Conservation (phyloP, 202 grass and related monocot genomes). For the Alloteropsis angusta region DNA sequence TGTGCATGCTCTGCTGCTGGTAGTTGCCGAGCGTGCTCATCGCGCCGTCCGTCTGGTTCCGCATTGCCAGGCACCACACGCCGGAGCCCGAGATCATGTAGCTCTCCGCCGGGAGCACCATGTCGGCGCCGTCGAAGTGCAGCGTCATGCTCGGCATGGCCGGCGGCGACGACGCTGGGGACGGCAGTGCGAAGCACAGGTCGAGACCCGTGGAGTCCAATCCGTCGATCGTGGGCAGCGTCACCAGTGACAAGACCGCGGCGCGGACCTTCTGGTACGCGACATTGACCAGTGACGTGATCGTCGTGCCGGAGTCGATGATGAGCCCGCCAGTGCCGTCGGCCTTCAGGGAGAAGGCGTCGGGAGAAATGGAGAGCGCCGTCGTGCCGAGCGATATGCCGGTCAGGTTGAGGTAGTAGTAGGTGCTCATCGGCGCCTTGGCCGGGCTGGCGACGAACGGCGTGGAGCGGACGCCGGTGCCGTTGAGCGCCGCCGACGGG, state of each 20-base stretch:
- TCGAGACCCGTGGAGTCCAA: constrained; percentile 28
- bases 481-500: constrained; percentile 20
- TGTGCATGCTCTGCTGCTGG: constrained; percentile 61
- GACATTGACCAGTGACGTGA: constrained; percentile 26
- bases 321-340: constrained; percentile 58
- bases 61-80: constrained; percentile 45
- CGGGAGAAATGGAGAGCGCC: constrained; percentile 20
- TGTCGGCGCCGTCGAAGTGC: constrained; percentile 54
- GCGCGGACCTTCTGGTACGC: constrained; percentile 35
- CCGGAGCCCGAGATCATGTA: constrained; percentile 46
- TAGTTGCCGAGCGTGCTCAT: constrained; percentile 48
- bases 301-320: constrained; percentile 58
- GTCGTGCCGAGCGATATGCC: constrained; percentile 48
- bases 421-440: constrained; percentile 18
- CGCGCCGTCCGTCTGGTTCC: constrained; percentile 13
- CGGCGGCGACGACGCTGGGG: constrained; percentile 6
- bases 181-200: constrained; percentile 46
- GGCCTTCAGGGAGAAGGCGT: constrained; percentile 25
- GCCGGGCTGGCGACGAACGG: constrained; percentile 49
- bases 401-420: constrained; percentile 53
- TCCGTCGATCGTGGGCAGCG: constrained; percentile 17
- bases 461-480: constrained; percentile 26
- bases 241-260: constrained; percentile 15
- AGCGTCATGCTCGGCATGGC: constrained; percentile 42
- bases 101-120: constrained; percentile 45